phyloP scores from a whole-genome alignment of 129 eudicot genomes.

The Scalesia atractyloides region DNA sequence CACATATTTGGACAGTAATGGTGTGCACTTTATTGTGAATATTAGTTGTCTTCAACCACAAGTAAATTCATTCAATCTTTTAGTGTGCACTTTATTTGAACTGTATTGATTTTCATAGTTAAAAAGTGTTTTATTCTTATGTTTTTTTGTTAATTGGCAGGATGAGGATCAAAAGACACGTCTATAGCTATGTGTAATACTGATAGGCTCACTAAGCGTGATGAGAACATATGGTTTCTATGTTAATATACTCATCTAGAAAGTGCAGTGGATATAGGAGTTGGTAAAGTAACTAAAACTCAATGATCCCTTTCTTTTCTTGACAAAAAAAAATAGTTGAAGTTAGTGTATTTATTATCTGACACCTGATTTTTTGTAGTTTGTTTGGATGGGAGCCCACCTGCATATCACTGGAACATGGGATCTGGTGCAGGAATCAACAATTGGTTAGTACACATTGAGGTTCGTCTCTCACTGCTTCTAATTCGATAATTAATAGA shows the following conservation, averaged over 20 bases:
- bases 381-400: slow-evolving; percentile 96
- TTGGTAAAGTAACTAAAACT: slow-evolving; percentile 47
- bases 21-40: slow-evolving; percentile 24
- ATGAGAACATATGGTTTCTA: slow-evolving; percentile 48
- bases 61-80: slow-evolving; percentile 27
- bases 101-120: not conserved
- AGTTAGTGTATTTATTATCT: not conserved
- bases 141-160: slow-evolving; percentile 34
- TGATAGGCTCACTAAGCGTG: slow-evolving; percentile 39
- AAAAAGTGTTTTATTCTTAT: not conserved
- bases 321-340: not conserved
- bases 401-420: slow-evolving; percentile 80
- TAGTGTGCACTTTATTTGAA: not conserved
- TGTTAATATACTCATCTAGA: slow-evolving; percentile 71
- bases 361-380: slow-evolving; percentile 41
- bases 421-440: slow-evolving; percentile 82
- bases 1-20: slow-evolving; percentile 1
- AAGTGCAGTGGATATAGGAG: slow-evolving; percentile 84
- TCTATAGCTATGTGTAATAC: slow-evolving; percentile 33
- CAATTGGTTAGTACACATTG: slow-evolving; percentile 84
- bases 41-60: slow-evolving; percentile 25
- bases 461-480: slow-evolving; percentile 48
- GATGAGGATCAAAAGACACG: no score
- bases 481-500: not conserved
- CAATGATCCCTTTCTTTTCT: not conserved